Evolutionary conservation across 345 rosid genomes (phyloP).

Genomic region (Populus pruinosa): DNA sequence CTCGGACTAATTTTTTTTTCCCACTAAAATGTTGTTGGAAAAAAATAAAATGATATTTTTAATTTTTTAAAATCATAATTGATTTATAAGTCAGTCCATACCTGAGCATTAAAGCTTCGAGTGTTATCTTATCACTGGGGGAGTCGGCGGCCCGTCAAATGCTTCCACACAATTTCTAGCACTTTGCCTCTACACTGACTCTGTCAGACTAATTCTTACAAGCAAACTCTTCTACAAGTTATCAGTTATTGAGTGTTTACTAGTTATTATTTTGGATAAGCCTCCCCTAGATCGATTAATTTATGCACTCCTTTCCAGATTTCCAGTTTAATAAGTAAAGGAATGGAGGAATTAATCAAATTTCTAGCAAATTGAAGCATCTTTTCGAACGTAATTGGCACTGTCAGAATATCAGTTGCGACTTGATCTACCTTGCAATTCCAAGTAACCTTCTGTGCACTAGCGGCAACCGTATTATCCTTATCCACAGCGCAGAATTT

Average conservation of each 20-base stretch:
- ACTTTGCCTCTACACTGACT: neutral
- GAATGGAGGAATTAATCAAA: neutral
- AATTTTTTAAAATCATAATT: too few relatives aligned
- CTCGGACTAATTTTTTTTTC: too few relatives aligned
- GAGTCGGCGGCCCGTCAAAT: too few relatives aligned
- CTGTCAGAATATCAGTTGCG: neutral
- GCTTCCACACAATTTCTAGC: neutral
- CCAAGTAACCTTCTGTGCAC: neutral
- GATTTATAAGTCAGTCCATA: too few relatives aligned
- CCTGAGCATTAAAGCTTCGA: too few relatives aligned
- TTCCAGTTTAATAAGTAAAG: too few relatives aligned
- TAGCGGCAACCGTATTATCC: neutral
- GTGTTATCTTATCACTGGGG: too few relatives aligned
- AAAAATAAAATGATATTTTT: too few relatives aligned
- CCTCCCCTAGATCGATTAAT: neutral
- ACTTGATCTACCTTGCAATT: neutral
- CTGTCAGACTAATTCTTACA: neutral
- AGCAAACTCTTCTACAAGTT: neutral
- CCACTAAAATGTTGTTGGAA: too few relatives aligned
- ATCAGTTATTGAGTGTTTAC: too few relatives aligned
- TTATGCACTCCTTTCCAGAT: neutral
- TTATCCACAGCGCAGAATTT: neutral
- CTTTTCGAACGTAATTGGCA: too few relatives aligned
- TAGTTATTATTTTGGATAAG: neutral
- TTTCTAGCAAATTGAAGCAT: neutral